phyloP scores from a whole-genome alignment of 352 stramenopile species.

The Phytopythium litorale region DNA sequence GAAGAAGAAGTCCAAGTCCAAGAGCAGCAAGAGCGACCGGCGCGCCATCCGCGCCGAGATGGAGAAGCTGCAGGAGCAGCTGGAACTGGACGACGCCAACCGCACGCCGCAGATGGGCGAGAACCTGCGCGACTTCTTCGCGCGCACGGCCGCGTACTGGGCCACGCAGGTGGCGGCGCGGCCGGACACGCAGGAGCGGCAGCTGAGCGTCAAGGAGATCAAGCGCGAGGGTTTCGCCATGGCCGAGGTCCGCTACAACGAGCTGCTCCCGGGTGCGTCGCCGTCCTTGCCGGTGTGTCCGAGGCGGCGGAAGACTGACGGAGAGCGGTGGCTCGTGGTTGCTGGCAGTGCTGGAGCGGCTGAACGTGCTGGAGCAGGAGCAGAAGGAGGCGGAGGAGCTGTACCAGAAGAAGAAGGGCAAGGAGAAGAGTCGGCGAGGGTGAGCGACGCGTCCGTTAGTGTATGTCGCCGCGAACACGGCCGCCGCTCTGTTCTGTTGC shows the following conservation, averaged over 20 bases:
- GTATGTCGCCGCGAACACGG: not conserved
- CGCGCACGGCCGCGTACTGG: constrained; percentile 76
- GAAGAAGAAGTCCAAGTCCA: constrained; percentile 61
- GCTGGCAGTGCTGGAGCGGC: constrained; percentile 58
- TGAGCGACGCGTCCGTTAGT: constrained; percentile 8
- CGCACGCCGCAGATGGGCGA: constrained; percentile 81
- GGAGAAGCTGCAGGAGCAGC: constrained; percentile 79
- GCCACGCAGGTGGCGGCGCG: constrained; percentile 47
- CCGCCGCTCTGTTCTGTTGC: not conserved
- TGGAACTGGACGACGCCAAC: constrained; percentile 60
- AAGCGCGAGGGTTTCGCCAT: constrained; percentile 80
- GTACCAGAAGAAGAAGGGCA: constrained; percentile 72
- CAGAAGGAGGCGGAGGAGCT: constrained; percentile 77
- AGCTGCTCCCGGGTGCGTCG: constrained; percentile 62
- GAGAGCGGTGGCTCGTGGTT: constrained; percentile 3
- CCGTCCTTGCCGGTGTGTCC: constrained; percentile 2
- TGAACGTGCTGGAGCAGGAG: constrained; percentile 77
- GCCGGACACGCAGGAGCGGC: constrained; percentile 59
- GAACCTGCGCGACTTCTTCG: constrained; percentile 85
- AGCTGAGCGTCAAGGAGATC: constrained; percentile 83
- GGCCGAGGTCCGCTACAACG: constrained; percentile 74
- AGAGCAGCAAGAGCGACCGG: constrained; percentile 59
- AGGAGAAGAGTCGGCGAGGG: constrained; percentile 66
- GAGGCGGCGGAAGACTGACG: constrained; percentile 7
- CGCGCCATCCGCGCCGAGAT: constrained; percentile 73